Conservation (phyloP, 257 asterid species). For the Perilla frutescens region DNA sequence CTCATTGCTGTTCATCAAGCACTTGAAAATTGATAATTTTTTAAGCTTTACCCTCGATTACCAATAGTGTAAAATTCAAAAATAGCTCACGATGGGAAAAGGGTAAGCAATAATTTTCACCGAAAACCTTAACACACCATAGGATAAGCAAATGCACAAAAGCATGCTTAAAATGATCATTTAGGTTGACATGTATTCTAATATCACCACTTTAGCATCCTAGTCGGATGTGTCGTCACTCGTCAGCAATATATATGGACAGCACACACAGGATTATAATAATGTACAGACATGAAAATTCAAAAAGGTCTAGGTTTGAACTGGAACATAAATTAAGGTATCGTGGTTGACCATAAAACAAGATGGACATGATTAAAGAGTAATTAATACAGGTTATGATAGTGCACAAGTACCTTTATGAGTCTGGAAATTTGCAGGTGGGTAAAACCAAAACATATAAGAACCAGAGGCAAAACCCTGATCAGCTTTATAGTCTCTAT, state of each 20-base stretch:
- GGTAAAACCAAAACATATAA: slow-evolving; percentile 80
- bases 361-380: background rate
- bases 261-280: slow-evolving; percentile 7
- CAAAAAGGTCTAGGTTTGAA: background rate
- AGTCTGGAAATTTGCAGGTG: slow-evolving; percentile 78
- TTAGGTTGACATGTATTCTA: background rate
- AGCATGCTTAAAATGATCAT: slow-evolving; percentile 24
- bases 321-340: too few relatives aligned
- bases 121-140: background rate
- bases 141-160: slow-evolving; percentile 17
- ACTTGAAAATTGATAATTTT: background rate
- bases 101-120: background rate
- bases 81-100: background rate
- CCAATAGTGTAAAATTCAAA: background rate
- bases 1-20: slow-evolving; percentile 23
- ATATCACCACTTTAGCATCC: slow-evolving; percentile 13
- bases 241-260: background rate
- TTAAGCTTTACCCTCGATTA: background rate
- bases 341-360: too few relatives aligned
- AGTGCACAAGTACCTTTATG: slow-evolving; percentile 59
- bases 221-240: background rate
- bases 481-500: slow-evolving; percentile 53
- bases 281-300: slow-evolving; percentile 20
- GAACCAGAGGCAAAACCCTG: slow-evolving; percentile 72
- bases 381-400: slow-evolving; percentile 23